phyloP scores from a whole-genome alignment of 805 yeast species.

The Saccharomycodes ludwigii region DNA sequence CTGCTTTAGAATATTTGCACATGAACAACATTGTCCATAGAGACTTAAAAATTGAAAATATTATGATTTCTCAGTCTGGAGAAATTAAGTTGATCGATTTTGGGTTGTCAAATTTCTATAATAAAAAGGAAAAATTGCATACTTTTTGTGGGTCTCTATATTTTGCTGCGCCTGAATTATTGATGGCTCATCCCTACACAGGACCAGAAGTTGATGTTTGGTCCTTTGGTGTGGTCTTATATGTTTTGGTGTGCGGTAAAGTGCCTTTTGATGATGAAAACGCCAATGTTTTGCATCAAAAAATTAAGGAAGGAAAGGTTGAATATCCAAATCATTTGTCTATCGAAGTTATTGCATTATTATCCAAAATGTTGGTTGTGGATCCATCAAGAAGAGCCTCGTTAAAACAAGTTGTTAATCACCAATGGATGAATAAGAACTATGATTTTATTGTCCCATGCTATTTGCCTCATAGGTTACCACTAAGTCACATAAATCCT shows the following conservation, averaged over 20 bases:
- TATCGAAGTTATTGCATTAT: conserved; percentile 63
- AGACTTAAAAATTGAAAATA: conserved; percentile 91
- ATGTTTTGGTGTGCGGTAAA: conserved; percentile 92
- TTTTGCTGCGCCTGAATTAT: conserved; percentile 95
- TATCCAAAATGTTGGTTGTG: conserved; percentile 85
- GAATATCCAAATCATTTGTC: conserved; percentile 82
- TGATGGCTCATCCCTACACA: conserved; percentile 80
- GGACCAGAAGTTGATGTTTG: conserved; percentile 98
- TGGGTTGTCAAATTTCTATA: conserved; percentile 82
- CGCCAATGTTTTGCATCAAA: conserved; percentile 83
- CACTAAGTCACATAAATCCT: conserved; percentile 42
- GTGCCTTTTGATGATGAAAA: conserved; percentile 97
- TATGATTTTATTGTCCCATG: conserved; percentile 61
- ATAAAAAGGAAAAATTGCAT: conserved; percentile 57
- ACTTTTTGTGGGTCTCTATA: conserved; percentile 96
- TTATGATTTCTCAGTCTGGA: conserved; percentile 86
- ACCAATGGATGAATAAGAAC: conserved; percentile 93
- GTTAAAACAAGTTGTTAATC: conserved; percentile 64
- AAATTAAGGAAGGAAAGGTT: conserved; percentile 83
- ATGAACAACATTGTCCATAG: conserved; percentile 92
- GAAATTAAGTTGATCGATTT: conserved; percentile 94
- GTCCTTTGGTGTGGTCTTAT: conserved; percentile 95
- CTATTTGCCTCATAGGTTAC: conserved; percentile 67
- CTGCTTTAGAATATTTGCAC: conserved; percentile 90
- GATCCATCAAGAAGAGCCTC: conserved; percentile 74